Evolutionary conservation across 768 basidiomycete species (phyloP).

Genomic region (Hortiboletus campestris): DNA sequence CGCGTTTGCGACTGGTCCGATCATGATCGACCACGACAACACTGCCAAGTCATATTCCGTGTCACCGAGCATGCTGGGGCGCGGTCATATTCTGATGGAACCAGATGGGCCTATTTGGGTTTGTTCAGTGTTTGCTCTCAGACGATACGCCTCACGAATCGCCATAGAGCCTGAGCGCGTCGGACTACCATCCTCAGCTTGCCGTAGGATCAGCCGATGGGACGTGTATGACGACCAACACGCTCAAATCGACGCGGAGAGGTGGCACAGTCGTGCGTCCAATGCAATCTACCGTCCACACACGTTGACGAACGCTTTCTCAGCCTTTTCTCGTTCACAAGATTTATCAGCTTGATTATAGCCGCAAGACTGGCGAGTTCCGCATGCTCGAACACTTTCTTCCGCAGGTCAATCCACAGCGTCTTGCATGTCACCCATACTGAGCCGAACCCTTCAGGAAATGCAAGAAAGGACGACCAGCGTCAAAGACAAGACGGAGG

Average conservation of each 20-base stretch:
- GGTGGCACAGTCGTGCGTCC: constrained; percentile 68
- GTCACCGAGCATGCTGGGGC: constrained; percentile 69
- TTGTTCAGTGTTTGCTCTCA: constrained; percentile 21
- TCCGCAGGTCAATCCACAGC: constrained; percentile 52
- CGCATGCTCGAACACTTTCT: constrained; percentile 87
- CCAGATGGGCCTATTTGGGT: constrained; percentile 86
- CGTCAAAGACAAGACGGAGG: constrained; percentile 34
- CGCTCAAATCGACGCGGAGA: constrained; percentile 61
- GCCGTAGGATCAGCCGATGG: constrained; percentile 86
- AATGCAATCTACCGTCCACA: background rate
- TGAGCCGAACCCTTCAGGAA: constrained; percentile 38
- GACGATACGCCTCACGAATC: background rate
- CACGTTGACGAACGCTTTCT: background rate
- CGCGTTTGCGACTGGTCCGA: constrained; percentile 61
- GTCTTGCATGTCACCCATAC: background rate
- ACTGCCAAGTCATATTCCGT: constrained; percentile 72
- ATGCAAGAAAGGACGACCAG: constrained; percentile 37
- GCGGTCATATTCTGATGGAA: constrained; percentile 69
- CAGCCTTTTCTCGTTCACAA: constrained; percentile 78
- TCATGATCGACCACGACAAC: constrained; percentile 84
- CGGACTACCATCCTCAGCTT: constrained; percentile 86
- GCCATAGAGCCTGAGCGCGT: constrained; percentile 62
- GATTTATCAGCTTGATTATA: constrained; percentile 88
- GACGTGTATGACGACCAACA: constrained; percentile 70
- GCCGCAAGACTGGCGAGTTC: constrained; percentile 66